Percentiles rank a stretch among this genome's conserved stretches.
Evolutionary conservation across 2,329 filamentous ascomycete genomes (phyloP).

Genomic region (Arachnomyces sp.): DNA sequence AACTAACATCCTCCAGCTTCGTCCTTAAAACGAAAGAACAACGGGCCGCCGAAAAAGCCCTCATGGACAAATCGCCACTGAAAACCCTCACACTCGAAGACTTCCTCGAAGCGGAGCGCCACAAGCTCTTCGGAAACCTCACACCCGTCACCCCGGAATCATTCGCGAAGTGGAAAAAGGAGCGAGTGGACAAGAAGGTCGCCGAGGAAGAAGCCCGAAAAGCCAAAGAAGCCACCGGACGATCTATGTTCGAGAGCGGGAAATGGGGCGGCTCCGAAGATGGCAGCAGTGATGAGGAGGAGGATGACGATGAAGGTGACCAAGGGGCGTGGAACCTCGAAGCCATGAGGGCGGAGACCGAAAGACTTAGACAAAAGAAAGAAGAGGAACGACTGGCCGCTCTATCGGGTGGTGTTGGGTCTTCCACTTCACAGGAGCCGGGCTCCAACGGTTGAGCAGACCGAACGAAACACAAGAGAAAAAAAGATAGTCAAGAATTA

Average conservation of each 20-base stretch:
- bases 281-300: constrained; percentile 53
- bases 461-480: neutral
- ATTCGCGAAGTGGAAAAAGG: constrained; percentile 96
- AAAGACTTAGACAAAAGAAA: constrained; percentile 61
- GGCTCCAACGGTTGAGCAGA: neutral
- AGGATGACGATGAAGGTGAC: constrained; percentile 52
- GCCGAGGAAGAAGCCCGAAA: constrained; percentile 84
- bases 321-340: constrained; percentile 52
- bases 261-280: constrained; percentile 68
- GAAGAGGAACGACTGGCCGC: constrained; percentile 61
- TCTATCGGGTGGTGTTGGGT: constrained; percentile 21
- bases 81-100: constrained; percentile 94
- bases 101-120: constrained; percentile 90
- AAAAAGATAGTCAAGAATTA: neutral
- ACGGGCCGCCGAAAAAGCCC: constrained; percentile 84
- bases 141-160: constrained; percentile 89
- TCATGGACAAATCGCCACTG: constrained; percentile 90
- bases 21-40: constrained; percentile 97
- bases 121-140: constrained; percentile 83
- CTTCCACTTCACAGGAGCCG: neutral
- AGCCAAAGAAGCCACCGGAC: constrained; percentile 91
- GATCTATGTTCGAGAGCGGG: constrained; percentile 92
- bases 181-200: constrained; percentile 87
- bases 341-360: constrained; percentile 81
- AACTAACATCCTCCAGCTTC: constrained; percentile 53